Evolutionary conservation across 2,329 filamentous ascomycete genomes (phyloP), one percentile per base, ranked within the genome.

Genomic region (Chaetomiaceae sp.): DNA sequence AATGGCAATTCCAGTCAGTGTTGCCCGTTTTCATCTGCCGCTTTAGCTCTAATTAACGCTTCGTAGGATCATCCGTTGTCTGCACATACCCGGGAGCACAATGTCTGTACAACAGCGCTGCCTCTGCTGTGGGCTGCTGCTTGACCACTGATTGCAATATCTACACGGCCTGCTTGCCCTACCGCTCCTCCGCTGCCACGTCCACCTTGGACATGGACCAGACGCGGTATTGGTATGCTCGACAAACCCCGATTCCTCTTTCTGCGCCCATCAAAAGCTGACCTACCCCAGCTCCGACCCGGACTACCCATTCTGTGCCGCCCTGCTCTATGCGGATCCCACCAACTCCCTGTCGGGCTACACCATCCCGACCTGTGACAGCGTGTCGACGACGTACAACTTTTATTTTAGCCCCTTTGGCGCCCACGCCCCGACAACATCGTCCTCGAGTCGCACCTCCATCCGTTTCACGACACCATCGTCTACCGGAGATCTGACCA

Each of bases 71-170:
- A 3, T 21, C 12, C 8, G 53, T 46, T 27, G 31, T 43, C 7
- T 56, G 54, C 27, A 27, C 19, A 7, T 1, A 27, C 34, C 8
- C 27, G 3, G 35, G 25, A 0, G 51, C 55, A 14, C 30, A 50
- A 13, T 58, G 55, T 25, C 43, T 54, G 12, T 49, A 33, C 38
- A 55, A 58, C 46, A 31, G 39, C 3, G 37, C 12, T 0, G 45
- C 48, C 21, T 48, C 45, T 6, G 55, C 55, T 6, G 50, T 58
- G 3, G 55, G 55, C 25, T 58, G 53, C 55, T 58, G 55, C 39
- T 42, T 49, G 38, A 41, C 45, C 9, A 47, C 43, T 2, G 16
- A 14, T 2, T 58, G 55, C 41, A 43, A 48, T 12, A 54, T 58
- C 41, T 55, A 43, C 27, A 54, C 53, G 5, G 53, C 53, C 37